Evolutionary conservation across 257 asterid genomes (phyloP).

Genomic region (Apocynum venetum): DNA sequence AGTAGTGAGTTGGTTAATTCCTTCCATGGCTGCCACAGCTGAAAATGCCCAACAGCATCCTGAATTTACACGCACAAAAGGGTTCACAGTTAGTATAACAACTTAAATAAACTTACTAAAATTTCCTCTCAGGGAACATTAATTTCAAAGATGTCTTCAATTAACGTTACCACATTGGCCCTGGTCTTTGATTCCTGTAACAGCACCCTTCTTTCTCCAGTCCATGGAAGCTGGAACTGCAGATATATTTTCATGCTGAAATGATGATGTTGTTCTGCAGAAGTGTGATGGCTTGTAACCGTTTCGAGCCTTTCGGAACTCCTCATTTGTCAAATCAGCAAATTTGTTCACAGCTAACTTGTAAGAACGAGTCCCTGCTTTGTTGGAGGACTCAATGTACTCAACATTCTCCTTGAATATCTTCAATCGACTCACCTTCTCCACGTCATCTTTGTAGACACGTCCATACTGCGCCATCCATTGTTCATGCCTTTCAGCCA

Average conservation of each 20-base stretch:
- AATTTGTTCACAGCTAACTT: neutral
- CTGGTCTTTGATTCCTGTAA: conserved; percentile 13
- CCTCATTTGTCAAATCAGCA: conserved; percentile 16
- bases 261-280: neutral
- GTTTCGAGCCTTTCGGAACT: conserved; percentile 3
- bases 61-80: neutral
- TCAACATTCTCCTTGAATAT: conserved; percentile 19
- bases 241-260: conserved; percentile 1
- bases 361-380: neutral
- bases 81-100: no score
- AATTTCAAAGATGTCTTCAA: no score
- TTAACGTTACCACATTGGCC: conserved; percentile 14
- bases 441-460: neutral
- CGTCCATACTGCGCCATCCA: conserved; percentile 11
- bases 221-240: conserved; percentile 8
- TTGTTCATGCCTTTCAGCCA: conserved; percentile 3
- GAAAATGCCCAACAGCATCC: conserved; percentile 26
- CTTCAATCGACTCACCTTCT: neutral
- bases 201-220: conserved; percentile 14
- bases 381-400: conserved; percentile 14
- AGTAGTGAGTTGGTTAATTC: conserved; percentile 3
- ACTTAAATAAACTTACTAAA: no score
- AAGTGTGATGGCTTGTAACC: conserved; percentile 5
- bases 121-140: no score
- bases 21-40: conserved; percentile 15